Evolutionary conservation across 2,329 filamentous ascomycete genomes (phyloP), one percentile per base, ranked within the genome.

Genomic region (Xylariaceae sp.): DNA sequence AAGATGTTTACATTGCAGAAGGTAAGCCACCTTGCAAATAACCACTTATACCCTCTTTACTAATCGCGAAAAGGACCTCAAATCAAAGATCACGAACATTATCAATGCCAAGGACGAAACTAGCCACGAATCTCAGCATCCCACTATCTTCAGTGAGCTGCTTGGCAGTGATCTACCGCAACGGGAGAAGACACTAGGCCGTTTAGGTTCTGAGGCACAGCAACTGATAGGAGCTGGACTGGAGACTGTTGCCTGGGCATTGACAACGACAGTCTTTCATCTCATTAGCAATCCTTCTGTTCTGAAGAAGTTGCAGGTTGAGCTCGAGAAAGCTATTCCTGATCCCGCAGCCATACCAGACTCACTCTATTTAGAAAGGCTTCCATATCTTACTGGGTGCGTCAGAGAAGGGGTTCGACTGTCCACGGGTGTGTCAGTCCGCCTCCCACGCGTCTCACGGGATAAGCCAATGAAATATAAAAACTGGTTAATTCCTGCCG

Each of bases 231-330:
- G 52, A 12, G 52, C 52, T 3, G 44, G 52, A 6, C 36, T 55
- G n/a, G 52, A 55, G 29, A 55, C 52, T 11, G 43, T 55, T 7
- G 17, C 52, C 6, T 55, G 52, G 52, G 52, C 52, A 26, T 17
- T 55, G 24, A 55, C 51, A 1, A 54, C 52, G 9, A 48, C 52
- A 29, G 52, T 55, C 6, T 55, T 55, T 12, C 52, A 55, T 23
- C 52, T 55, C 12, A 5, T 43, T 11, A 23, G 43, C 26, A 55
- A 55, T 19, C 52, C 52, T 11, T 37, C 34, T 17, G 36, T 37
- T n/a, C 28, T 55, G 11, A 43, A 48, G 36, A 55, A 47, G 9
- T 29, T 55, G 14, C 44, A 48, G 9, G 45, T 44, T 28, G 52
- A 55, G 43, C 52, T 55, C n/a, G 11, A 43, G 7, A 6, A 41